A percentile compares a stretch with the other conserved stretches of the same genome.
phyloP scores from a whole-genome alignment of 1,284 basidiomycete genomes.

The Ustanciosporium gigantosporum region DNA sequence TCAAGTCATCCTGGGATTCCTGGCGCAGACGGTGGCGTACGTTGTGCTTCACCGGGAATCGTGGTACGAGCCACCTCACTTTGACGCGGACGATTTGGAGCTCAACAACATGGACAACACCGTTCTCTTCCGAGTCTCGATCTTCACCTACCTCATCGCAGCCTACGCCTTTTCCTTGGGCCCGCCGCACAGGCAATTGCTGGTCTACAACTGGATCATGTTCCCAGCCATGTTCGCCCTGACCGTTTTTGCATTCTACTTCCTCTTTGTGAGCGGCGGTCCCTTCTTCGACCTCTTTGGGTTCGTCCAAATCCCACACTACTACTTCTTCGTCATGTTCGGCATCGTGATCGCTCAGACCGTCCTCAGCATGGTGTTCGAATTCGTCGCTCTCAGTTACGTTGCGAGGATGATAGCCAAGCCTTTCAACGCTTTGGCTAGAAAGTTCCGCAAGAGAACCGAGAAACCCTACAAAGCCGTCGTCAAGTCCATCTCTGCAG shows the following conservation, averaged over 20 bases:
- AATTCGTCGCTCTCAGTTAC: constrained; percentile 6
- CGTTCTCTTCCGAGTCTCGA: constrained; percentile 25
- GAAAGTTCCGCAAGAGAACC: constrained; percentile 1
- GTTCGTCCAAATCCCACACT: constrained; percentile 13
- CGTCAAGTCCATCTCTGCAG: constrained; percentile 18
- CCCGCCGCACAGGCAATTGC: constrained; percentile 35
- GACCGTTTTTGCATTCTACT: constrained; percentile 27
- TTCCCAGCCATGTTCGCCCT: constrained; percentile 20
- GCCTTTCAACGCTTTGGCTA: constrained; percentile 2
- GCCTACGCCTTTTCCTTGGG: constrained; percentile 25
- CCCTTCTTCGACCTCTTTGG: constrained; percentile 42
- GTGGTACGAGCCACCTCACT: constrained; percentile 25
- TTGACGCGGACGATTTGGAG: constrained; percentile 34
- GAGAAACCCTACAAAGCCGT: constrained; percentile 8
- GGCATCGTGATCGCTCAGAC: constrained; percentile 29
- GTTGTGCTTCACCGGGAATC: constrained; percentile 17
- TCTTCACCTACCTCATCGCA: constrained; percentile 43
- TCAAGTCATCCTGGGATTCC: constrained; percentile 33
- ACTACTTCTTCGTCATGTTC: constrained; percentile 39
- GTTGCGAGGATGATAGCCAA: constrained; percentile 5
- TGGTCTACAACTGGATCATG: constrained; percentile 35
- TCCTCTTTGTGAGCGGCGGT: constrained; percentile 37
- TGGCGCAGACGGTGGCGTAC: constrained; percentile 35
- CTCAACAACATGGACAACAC: constrained; percentile 42
- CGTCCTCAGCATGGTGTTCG: constrained; percentile 18